phyloP scores from a whole-genome alignment of 2,329 filamentous ascomycete genomes.

The Alternaria viburni region DNA sequence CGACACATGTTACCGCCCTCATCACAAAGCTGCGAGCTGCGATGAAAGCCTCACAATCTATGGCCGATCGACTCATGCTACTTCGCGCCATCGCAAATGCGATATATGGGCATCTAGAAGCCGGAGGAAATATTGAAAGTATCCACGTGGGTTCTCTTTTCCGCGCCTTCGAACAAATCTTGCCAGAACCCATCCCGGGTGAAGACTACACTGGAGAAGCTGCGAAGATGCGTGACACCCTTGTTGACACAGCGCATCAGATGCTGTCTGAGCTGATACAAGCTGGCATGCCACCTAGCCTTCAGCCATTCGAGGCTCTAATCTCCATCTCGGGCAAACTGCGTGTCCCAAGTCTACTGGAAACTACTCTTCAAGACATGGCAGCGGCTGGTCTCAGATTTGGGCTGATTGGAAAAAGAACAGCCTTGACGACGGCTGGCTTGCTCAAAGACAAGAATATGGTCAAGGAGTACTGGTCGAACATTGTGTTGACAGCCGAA shows the following conservation, averaged over 20 bases:
- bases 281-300: constrained; percentile 32
- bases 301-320: constrained; percentile 33
- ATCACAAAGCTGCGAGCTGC: constrained; percentile 41
- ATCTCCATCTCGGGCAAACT: constrained; percentile 39
- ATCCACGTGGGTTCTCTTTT: constrained; percentile 50
- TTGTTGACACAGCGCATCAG: constrained; percentile 33
- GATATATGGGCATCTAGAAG: constrained; percentile 51
- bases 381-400: constrained; percentile 25
- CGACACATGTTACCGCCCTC: constrained; percentile 40
- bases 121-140: constrained; percentile 43
- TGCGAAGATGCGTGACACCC: constrained; percentile 26
- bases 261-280: constrained; percentile 32
- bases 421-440: constrained; percentile 38
- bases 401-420: constrained; percentile 28
- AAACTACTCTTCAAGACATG: constrained; percentile 32
- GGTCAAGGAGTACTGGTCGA: constrained; percentile 41
- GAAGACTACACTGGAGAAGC: constrained; percentile 26
- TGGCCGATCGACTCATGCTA: constrained; percentile 31
- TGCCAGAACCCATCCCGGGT: constrained; percentile 25
- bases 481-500: constrained; percentile 30
- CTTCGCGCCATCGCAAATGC: constrained; percentile 51
- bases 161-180: constrained; percentile 37
- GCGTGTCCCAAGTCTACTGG: constrained; percentile 33
- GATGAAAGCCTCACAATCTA: constrained; percentile 16
- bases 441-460: constrained; percentile 27